phyloP scores from a whole-genome alignment of 305 asterid genomes.

The Solanum hybrid region DNA sequence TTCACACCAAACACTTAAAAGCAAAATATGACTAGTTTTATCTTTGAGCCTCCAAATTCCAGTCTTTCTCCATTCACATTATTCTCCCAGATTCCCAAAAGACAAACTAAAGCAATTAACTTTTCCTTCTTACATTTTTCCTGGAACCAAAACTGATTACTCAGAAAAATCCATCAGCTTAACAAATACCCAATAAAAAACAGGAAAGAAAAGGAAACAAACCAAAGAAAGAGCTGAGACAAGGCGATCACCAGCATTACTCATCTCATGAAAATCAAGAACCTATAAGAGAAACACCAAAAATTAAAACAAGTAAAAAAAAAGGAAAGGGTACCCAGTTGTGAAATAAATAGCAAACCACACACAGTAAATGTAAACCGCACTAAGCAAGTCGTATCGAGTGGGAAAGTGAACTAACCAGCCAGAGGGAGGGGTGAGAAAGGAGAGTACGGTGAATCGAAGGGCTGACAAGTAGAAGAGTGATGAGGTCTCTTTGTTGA shows the following conservation, averaged over 20 bases:
- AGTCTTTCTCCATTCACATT: neutral
- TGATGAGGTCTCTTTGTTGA: conserved; percentile 55
- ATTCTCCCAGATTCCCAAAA: neutral
- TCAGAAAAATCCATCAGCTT: neutral
- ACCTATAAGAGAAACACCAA: conserved; percentile 29
- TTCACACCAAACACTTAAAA: neutral
- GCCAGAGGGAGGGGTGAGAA: conserved; percentile 75
- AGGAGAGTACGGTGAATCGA: conserved; percentile 47
- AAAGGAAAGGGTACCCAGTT: neutral
- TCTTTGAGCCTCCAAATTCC: neutral
- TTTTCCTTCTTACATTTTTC: neutral
- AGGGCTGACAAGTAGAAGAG: conserved; percentile 60
- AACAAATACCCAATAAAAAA: neutral
- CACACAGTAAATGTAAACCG: neutral
- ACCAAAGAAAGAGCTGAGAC: conserved; percentile 84
- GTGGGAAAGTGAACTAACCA: conserved; percentile 29
- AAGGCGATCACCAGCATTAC: conserved; percentile 73
- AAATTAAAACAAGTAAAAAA: neutral
- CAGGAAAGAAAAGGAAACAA: conserved; percentile 3
- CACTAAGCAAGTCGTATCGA: neutral
- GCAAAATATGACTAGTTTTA: neutral
- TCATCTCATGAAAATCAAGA: conserved; percentile 85
- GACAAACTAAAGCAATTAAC: neutral
- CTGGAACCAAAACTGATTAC: neutral
- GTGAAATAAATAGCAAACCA: neutral